phyloP scores from a whole-genome alignment of 345 rosid genomes.

The Mallotus nudiflorus region DNA sequence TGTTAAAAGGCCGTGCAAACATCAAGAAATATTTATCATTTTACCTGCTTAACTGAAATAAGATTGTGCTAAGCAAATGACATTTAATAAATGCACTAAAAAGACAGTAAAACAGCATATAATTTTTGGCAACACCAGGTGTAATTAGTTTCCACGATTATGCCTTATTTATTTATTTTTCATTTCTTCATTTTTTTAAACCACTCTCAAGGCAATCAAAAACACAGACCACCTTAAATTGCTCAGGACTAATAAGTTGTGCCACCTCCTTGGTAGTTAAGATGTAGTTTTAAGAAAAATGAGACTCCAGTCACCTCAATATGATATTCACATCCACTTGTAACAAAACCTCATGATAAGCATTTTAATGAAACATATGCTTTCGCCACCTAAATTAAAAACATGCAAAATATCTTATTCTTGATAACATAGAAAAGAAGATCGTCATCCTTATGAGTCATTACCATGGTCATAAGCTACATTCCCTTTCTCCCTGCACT shows the following conservation, averaged over 20 bases:
- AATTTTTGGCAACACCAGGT: neutral
- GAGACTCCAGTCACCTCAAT: neutral
- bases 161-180: neutral
- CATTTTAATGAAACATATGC: neutral
- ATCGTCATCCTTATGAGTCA: neutral
- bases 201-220: neutral
- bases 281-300: too few relatives aligned
- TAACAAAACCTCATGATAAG: neutral
- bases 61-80: too few relatives aligned
- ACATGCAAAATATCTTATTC: neutral
- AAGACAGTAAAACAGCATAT: too few relatives aligned
- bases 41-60: too few relatives aligned
- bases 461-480: conserved; percentile 40
- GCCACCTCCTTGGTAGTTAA: neutral
- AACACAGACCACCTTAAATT: neutral
- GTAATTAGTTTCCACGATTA: neutral
- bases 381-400: neutral
- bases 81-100: too few relatives aligned
- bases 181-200: neutral
- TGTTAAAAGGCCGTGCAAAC: too few relatives aligned
- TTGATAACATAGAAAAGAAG: neutral
- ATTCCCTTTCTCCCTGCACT: conserved; percentile 35
- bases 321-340: neutral
- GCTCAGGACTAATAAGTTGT: neutral
- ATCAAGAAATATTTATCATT: too few relatives aligned